Evolutionary conservation across 805 yeast species (phyloP).

Genomic region (Metschnikowia aberdeeniae): DNA sequence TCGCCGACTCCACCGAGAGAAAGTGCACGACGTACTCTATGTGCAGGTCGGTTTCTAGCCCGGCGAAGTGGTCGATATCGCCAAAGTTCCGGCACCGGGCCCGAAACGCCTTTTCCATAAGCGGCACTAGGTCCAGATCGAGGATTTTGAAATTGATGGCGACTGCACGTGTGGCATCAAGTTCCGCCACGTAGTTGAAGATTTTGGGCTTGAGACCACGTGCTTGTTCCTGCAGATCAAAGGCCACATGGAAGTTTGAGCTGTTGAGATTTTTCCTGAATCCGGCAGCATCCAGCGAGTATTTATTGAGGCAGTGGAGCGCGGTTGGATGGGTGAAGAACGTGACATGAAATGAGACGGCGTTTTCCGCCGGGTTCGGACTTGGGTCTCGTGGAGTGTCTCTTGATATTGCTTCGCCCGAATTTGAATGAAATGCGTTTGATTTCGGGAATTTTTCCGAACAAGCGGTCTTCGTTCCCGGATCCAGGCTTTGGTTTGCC

Average conservation of each 20-base stretch:
- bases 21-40: constrained; percentile 30
- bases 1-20: constrained; percentile 44
- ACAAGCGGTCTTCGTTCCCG: no score
- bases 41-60: constrained; percentile 6
- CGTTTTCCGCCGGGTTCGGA: no score
- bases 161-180: constrained; percentile 36
- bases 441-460: no score
- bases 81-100: constrained; percentile 39
- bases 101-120: constrained; percentile 21
- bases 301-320: constrained; percentile 30
- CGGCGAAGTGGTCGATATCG: constrained; percentile 32
- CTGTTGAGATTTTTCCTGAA: constrained; percentile 12
- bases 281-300: constrained; percentile 24
- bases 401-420: no score
- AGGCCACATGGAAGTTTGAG: background rate
- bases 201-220: constrained; percentile 33
- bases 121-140: constrained; percentile 10
- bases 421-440: no score
- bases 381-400: no score
- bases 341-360: background rate
- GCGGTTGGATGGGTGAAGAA: constrained; percentile 34
- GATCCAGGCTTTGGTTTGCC: no score
- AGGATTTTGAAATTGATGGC: constrained; percentile 14
- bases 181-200: constrained; percentile 37
- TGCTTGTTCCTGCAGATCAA: constrained; percentile 8